Conservation (phyloP, 371 early-diverging fungal species). For the Apophysomyces sp. region DNA sequence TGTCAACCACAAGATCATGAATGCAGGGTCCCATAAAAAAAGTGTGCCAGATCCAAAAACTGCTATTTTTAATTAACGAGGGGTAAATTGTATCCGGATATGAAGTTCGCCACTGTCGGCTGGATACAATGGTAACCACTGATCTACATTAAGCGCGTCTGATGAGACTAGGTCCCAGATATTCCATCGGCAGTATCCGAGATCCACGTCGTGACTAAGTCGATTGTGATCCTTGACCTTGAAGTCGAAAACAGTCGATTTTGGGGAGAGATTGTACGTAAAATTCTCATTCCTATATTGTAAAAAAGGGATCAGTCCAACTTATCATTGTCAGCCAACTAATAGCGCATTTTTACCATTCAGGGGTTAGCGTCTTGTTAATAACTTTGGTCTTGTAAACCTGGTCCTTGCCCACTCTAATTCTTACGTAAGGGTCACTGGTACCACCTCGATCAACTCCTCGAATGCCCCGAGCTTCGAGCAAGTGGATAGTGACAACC, state of each 20-base stretch:
- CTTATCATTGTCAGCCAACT: background rate
- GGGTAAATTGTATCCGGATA: conserved; percentile 23
- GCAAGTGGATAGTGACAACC: conserved; percentile 36
- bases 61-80: background rate
- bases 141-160: conserved; percentile 13
- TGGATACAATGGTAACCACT: conserved; percentile 40
- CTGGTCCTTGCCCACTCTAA: conserved; percentile 49
- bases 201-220: conserved; percentile 58
- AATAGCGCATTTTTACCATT: conserved; percentile 45
- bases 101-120: conserved; percentile 41
- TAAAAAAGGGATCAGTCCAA: background rate
- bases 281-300: conserved; percentile 22
- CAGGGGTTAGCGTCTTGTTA: conserved; percentile 70
- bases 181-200: conserved; percentile 54
- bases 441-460: conserved; percentile 53
- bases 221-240: conserved; percentile 66
- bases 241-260: conserved; percentile 45
- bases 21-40: background rate
- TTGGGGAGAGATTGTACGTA: conserved; percentile 16
- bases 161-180: conserved; percentile 49
- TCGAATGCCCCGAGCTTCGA: conserved; percentile 55
- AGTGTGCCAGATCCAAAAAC: background rate
- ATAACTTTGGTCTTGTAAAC: conserved; percentile 72
- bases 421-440: conserved; percentile 54
- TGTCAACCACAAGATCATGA: background rate